Evolutionary conservation across 106 monocot genomes (phyloP), one percentile per base, ranked within the genome.

Genomic region (Amphibolis antarctica): DNA sequence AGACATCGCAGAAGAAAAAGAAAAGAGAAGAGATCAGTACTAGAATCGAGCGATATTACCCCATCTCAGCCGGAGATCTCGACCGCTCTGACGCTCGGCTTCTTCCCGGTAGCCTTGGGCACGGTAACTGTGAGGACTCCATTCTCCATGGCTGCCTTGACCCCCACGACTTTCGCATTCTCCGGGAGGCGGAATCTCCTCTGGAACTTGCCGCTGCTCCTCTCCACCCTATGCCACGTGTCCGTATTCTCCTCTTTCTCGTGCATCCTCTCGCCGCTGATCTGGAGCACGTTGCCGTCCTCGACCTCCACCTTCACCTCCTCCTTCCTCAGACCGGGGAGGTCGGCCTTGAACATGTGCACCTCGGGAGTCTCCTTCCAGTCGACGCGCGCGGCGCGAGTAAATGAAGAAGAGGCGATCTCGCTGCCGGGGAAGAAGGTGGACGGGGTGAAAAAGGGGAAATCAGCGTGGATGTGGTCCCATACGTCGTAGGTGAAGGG

Each of bases 241-340:
- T 58, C 72, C 12, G 78, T 84, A 75, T 84, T 81, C 49, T 24
- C 52, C 57, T 30, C 21, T 11, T 36, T 36, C 36, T 36, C 36
- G 36, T 7, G 36, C 7, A 7, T 36, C 36, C 36, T 36, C 36
- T 36, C 84, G 17, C 78, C 81, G 45, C 65, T 73, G 28, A 88
- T 71, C 67, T 73, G 77, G 49, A 92, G 77, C 18, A 80, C 73
- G 71, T 80, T 76, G 14, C 83, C 83, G 26, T 92, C 92, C 67
- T 86, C 84, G 54, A 92, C 50, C 46, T 84, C 78, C 10, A 92
- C 80, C 73, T 82, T 88, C 24, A 92, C 68, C 28, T 85, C 83
- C 20, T 92, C 92, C 65, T 50, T 87, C 26, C 77, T 76, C 9
- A 77, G 72, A 27, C 92, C 92, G 80, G 58, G 42, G 1, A 46